These are phyloP conservation scores for Penicillium fuscoglaucum DNA, from an alignment of 2,329 filamentous ascomycete genomes.

Conservation along the genomic window DNA sequence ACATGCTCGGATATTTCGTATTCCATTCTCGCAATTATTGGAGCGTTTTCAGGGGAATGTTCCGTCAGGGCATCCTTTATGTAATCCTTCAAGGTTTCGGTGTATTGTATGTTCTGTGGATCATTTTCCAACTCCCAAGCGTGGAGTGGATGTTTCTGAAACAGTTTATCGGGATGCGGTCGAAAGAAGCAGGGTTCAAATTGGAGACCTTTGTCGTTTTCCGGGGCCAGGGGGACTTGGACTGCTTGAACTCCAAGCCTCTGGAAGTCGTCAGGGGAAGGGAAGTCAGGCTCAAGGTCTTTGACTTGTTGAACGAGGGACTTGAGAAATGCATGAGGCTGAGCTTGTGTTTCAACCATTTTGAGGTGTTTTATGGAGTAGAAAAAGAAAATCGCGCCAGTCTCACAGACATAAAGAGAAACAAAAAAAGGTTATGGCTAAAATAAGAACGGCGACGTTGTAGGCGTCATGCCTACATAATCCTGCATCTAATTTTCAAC, in stretches of 20 bases:
- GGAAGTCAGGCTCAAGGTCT: neutral
- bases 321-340: neutral
- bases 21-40: neutral
- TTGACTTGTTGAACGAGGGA: neutral
- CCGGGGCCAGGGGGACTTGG: neutral
- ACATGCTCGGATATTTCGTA: neutral
- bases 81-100: neutral
- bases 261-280: neutral
- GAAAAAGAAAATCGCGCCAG: neutral
- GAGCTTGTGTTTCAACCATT: neutral
- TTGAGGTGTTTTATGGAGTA: neutral
- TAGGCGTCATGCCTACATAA: too few relatives aligned
- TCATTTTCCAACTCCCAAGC: neutral
- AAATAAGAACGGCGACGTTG: too few relatives aligned
- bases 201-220: neutral
- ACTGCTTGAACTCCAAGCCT: neutral
- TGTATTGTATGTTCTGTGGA: neutral
- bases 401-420: too few relatives aligned
- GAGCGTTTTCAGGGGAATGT: neutral
- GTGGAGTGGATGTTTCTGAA: neutral
- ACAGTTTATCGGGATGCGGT: neutral
- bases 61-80: neutral
- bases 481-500: too few relatives aligned
- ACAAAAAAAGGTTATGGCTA: too few relatives aligned
- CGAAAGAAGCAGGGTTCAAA: neutral